Conservation (phyloP, 768 basidiomycete genomes). For the Mycena vitilis region DNA sequence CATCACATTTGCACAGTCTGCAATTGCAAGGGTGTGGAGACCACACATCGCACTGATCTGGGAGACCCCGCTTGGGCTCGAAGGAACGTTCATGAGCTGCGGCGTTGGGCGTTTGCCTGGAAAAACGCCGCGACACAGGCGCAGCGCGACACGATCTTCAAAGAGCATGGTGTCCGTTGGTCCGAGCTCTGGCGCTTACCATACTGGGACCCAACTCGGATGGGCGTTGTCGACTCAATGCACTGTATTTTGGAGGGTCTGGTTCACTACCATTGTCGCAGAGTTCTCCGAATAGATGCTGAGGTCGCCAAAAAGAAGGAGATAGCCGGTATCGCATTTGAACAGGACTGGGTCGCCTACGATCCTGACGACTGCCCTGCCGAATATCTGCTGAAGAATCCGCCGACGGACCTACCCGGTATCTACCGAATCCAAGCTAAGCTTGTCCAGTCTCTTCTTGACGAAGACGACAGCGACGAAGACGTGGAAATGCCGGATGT, state of each 20-base stretch:
- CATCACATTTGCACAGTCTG: slow-evolving; percentile 45
- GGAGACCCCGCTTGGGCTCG: slow-evolving; percentile 31
- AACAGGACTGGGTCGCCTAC: slow-evolving; percentile 31
- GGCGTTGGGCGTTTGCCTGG: slow-evolving; percentile 30
- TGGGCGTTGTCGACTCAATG: slow-evolving; percentile 46
- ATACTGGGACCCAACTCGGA: slow-evolving; percentile 44
- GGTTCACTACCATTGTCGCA: slow-evolving; percentile 33
- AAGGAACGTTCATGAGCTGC: slow-evolving; percentile 27
- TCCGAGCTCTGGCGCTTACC: slow-evolving; percentile 42
- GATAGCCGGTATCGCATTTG: slow-evolving; percentile 20
- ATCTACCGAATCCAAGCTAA: slow-evolving; percentile 25
- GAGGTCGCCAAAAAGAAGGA: slow-evolving; percentile 30
- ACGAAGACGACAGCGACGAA: slow-evolving; percentile 3
- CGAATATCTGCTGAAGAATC: slow-evolving; percentile 19
- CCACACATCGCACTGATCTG: slow-evolving; percentile 30
- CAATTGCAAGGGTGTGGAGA: slow-evolving; percentile 33
- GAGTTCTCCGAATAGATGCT: slow-evolving; percentile 35
- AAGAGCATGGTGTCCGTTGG: slow-evolving; percentile 40
- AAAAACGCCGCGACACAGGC: slow-evolving; percentile 23
- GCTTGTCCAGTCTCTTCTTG: slow-evolving; percentile 22
- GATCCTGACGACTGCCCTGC: slow-evolving; percentile 25
- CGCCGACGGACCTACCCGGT: slow-evolving; percentile 12
- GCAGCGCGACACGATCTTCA: slow-evolving; percentile 34
- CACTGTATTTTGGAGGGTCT: slow-evolving; percentile 44
- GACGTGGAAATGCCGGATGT: slow-evolving; percentile 30